Percentiles rank a stretch among this genome's conserved stretches.
phyloP scores from a whole-genome alignment of 495 filamentous ascomycete genomes.

The Penicillium pancosmium region DNA sequence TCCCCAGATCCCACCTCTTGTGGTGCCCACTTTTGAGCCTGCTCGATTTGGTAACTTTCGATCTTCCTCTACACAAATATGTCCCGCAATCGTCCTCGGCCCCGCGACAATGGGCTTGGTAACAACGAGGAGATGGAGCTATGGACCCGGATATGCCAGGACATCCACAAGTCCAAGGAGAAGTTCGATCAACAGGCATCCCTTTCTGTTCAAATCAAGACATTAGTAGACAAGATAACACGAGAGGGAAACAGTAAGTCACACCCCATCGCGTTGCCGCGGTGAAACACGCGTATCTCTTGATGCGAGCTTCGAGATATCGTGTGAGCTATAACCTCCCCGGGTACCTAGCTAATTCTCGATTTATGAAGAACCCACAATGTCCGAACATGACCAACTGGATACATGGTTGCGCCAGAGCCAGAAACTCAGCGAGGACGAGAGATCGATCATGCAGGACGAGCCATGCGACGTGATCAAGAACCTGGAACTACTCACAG shows the following conservation, averaged over 20 bases:
- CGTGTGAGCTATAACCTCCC: background rate
- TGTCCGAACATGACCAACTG: slow-evolving; percentile 51
- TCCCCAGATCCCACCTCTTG: slow-evolving; percentile 5
- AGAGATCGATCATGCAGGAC: slow-evolving; percentile 59
- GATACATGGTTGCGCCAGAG: slow-evolving; percentile 64
- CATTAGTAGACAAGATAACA: slow-evolving; percentile 53
- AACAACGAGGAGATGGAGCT: slow-evolving; percentile 65
- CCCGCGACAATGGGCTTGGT: slow-evolving; percentile 50
- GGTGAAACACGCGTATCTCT: slow-evolving; percentile 6
- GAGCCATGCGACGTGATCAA: slow-evolving; percentile 62
- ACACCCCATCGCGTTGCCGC: slow-evolving; percentile 2
- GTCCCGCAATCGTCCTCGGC: slow-evolving; percentile 51
- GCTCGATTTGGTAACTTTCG: background rate
- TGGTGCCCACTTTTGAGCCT: slow-evolving; percentile 3
- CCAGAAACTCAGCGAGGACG: slow-evolving; percentile 64
- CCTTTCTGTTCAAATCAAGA: slow-evolving; percentile 54
- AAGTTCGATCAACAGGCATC: slow-evolving; percentile 58
- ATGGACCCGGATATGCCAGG: slow-evolving; percentile 64
- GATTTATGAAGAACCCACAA: slow-evolving; percentile 32
- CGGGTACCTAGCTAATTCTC: slow-evolving; percentile 17
- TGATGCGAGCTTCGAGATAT: background rate
- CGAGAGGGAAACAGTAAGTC: slow-evolving; percentile 48
- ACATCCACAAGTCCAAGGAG: slow-evolving; percentile 61
- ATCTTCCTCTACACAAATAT: slow-evolving; percentile 20
- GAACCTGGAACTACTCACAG: slow-evolving; percentile 61